These are phyloP conservation scores for Trichocomaceae sp. DNA, from an alignment of 2,329 filamentous ascomycete species.

Conservation along the genomic window DNA sequence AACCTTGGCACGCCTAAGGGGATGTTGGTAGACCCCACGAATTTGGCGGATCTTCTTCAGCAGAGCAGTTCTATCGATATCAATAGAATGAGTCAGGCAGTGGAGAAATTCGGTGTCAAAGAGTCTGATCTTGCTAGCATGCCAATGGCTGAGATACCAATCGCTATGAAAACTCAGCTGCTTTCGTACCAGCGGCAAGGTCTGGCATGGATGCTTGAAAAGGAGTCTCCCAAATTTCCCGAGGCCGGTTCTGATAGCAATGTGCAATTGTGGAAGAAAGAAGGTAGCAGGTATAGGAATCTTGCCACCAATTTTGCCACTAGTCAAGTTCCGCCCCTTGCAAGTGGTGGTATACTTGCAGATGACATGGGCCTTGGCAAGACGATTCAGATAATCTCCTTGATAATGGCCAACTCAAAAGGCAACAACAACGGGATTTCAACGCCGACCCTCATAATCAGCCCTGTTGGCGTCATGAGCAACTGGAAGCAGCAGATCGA, in stretches of 20 bases:
- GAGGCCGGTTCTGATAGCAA: constrained; percentile 51
- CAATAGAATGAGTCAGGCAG: constrained; percentile 56
- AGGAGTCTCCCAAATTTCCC: constrained; percentile 65
- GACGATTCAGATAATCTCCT: constrained; percentile 75
- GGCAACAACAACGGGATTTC: constrained; percentile 40
- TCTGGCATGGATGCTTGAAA: constrained; percentile 71
- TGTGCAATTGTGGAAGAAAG: constrained; percentile 71
- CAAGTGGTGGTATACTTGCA: constrained; percentile 76
- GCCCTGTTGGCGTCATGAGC: constrained; percentile 79
- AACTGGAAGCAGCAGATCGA: constrained; percentile 80
- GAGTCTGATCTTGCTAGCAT: constrained; percentile 65
- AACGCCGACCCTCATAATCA: constrained; percentile 69
- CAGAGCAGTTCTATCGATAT: constrained; percentile 63
- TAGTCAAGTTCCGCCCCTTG: constrained; percentile 52
- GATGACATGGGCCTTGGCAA: constrained; percentile 94
- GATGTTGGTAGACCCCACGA: constrained; percentile 27
- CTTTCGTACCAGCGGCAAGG: constrained; percentile 76
- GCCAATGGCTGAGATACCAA: constrained; percentile 65
- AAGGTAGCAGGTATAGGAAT: constrained; percentile 52
- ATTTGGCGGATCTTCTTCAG: constrained; percentile 58
- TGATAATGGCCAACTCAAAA: constrained; percentile 57
- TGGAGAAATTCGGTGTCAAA: constrained; percentile 63
- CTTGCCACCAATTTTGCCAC: constrained; percentile 66
- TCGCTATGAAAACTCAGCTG: constrained; percentile 57
- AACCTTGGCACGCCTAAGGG: constrained; percentile 31